Percentiles rank a stretch among this genome's conserved stretches.
phyloP scores from a whole-genome alignment of 139 green algal species.

The Ostreobium quekettii region DNA sequence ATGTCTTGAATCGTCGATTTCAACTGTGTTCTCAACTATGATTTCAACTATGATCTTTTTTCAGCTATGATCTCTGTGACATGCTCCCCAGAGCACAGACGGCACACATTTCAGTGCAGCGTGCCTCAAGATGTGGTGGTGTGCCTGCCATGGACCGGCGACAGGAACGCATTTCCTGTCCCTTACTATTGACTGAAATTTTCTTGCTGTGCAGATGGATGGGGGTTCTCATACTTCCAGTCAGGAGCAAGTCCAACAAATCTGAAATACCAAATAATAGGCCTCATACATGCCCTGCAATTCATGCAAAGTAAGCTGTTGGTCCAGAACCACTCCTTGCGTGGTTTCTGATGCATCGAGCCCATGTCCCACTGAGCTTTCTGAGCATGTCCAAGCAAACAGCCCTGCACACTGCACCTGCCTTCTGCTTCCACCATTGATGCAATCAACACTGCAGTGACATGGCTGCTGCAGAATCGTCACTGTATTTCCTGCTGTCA shows the following conservation, averaged over 20 bases:
- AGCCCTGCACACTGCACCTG: not conserved
- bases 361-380: not conserved
- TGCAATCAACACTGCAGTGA: not conserved
- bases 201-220: slow-evolving; percentile 53
- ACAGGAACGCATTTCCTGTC: not conserved
- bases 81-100: not conserved
- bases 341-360: not conserved
- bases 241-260: slow-evolving; percentile 34
- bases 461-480: not conserved
- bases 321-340: not conserved
- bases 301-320: slow-evolving; percentile 69
- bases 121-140: not conserved
- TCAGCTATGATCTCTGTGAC: not conserved
- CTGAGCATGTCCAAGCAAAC: not conserved
- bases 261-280: slow-evolving; percentile 79
- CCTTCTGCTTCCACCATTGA: not conserved
- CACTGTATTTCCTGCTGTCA: not conserved
- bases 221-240: slow-evolving; percentile 68
- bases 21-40: not conserved
- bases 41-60: not conserved
- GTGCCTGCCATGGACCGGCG: not conserved
- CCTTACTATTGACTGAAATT: not conserved
- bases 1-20: too few relatives aligned
- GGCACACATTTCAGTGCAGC: slow-evolving; percentile 8
- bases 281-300: slow-evolving; percentile 67